A percentile compares a stretch with the other conserved stretches of the same genome.
These are phyloP conservation scores for Echeveria elegans DNA, from an alignment of 164 flowering plant species.

Conservation along the genomic window DNA sequence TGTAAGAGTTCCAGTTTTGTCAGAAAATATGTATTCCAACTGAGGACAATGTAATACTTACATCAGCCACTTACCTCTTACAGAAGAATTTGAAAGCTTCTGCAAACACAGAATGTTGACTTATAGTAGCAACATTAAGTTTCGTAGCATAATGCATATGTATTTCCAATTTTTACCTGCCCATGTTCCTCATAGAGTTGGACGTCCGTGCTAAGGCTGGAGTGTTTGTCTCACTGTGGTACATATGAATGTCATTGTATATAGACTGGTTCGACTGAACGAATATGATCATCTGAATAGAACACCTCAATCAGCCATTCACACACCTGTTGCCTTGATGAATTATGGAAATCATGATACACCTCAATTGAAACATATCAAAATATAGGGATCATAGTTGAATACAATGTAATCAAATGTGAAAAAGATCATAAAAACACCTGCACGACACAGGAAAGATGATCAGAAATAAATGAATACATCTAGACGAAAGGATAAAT, in stretches of 20 bases:
- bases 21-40: slow-evolving; percentile 97
- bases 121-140: neutral
- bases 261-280: slow-evolving; percentile 88
- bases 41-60: slow-evolving; percentile 14
- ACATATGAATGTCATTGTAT: slow-evolving; percentile 87
- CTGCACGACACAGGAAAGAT: slow-evolving; percentile 30
- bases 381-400: slow-evolving; percentile 93
- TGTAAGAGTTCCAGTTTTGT: slow-evolving; percentile 95
- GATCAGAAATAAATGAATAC: neutral
- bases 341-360: slow-evolving; percentile 7
- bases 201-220: slow-evolving; percentile 97
- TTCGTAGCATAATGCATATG: neutral
- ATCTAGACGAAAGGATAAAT: slow-evolving; percentile 1
- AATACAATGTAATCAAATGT: slow-evolving; percentile 83
- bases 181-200: slow-evolving; percentile 98
- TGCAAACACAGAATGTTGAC: neutral
- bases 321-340: neutral
- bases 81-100: neutral
- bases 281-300: slow-evolving; percentile 81
- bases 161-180: slow-evolving; percentile 42
- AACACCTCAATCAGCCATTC: neutral
- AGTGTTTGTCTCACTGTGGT: slow-evolving; percentile 73
- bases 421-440: slow-evolving; percentile 69
- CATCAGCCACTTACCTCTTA: neutral
- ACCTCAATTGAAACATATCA: slow-evolving; percentile 98